Base-by-base conservation (phyloP, 768 basidiomycete genomes). In the Podaxis sp. region DNA sequence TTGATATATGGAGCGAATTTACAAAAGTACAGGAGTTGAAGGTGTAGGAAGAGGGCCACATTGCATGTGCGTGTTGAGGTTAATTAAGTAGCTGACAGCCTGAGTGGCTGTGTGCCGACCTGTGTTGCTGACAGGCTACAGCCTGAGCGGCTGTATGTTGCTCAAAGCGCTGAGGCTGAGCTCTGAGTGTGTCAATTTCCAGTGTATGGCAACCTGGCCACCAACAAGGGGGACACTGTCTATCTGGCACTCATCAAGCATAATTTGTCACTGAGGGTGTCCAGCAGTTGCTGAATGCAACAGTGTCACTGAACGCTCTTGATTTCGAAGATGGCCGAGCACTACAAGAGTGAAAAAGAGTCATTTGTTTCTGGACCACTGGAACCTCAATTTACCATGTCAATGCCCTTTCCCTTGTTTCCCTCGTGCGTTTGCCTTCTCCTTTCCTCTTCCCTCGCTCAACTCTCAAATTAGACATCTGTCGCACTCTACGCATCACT, bases 341-440 rank as follows among this genome's bases (percentile, higher is more conserved):
- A 64, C 61, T 96, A 96, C 82, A 95, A 93, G 73, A 67, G 79
- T 6, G 85, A 82, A 8, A 96, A 96, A 74, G 90, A 93, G 76
- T 85, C 84, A 0, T 96, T 95, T 69, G 89, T 94, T 42, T 87
- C 92, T 6, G 84, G 86, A 44, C 81, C 74, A 81, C 80, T 1
- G 95, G 95, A 1, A 89, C 90, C 0, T 83, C 87, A 3, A 78
- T 95, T 2, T 71, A 71, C 1, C 86, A 88, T 69, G 79, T 95
- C 67, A 92, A 93, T 70, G 66, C 82, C 53, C 77, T 95, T 26
- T 89, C 87, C n/a, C 57, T 72, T 1, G 73, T 73, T 1, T 75
- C 77, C 2, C 64, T 77, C 66, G 77, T 78, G 52, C 62, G 74
- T 22, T 22, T 22, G 22, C 22, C 69, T 28, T 28, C 7, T 48